A percentile compares a stretch with the other conserved stretches of the same genome.
phyloP scores from a whole-genome alignment of 1,284 basidiomycete genomes.

The Fomitopsis betulina region DNA sequence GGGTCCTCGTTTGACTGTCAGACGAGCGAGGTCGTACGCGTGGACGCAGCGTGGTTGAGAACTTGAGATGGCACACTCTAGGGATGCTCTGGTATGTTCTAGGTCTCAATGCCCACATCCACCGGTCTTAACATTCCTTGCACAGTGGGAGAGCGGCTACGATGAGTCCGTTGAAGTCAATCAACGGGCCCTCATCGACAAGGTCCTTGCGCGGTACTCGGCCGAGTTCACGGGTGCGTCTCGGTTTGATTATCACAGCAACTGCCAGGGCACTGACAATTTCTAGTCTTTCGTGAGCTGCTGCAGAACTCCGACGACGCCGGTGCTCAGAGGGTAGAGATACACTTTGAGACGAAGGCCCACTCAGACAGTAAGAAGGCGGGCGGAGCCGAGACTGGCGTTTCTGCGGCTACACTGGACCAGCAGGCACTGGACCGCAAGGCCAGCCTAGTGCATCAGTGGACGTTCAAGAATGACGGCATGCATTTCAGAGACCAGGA shows the following conservation, averaged over 20 bases:
- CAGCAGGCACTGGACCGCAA: constrained; percentile 52
- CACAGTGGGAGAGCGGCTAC: constrained; percentile 65
- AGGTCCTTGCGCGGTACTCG: constrained; percentile 90
- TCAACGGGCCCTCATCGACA: constrained; percentile 91
- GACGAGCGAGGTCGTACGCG: not conserved
- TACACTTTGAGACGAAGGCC: constrained; percentile 71
- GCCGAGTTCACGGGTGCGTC: constrained; percentile 81
- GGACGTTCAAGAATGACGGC: constrained; percentile 89
- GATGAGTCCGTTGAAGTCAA: constrained; percentile 93
- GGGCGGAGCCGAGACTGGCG: constrained; percentile 7
- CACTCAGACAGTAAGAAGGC: constrained; percentile 42
- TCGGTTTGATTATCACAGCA: too few relatives aligned
- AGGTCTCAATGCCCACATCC: not conserved
- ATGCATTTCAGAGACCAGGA: constrained; percentile 78
- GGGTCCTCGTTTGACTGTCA: too few relatives aligned
- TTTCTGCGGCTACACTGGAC: not conserved
- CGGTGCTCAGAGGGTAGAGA: constrained; percentile 75
- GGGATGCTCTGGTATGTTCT: constrained; percentile 17
- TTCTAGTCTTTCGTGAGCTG: constrained; percentile 81
- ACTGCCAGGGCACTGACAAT: not conserved
- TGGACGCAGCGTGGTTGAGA: not conserved
- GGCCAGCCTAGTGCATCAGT: constrained; percentile 59
- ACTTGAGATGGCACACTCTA: constrained; percentile 14
- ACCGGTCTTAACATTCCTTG: not conserved
- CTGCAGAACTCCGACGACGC: constrained; percentile 96